Evolutionary conservation across 768 basidiomycete species (phyloP), one percentile per base, ranked within the genome.

Genomic region (Inosperma sp.): DNA sequence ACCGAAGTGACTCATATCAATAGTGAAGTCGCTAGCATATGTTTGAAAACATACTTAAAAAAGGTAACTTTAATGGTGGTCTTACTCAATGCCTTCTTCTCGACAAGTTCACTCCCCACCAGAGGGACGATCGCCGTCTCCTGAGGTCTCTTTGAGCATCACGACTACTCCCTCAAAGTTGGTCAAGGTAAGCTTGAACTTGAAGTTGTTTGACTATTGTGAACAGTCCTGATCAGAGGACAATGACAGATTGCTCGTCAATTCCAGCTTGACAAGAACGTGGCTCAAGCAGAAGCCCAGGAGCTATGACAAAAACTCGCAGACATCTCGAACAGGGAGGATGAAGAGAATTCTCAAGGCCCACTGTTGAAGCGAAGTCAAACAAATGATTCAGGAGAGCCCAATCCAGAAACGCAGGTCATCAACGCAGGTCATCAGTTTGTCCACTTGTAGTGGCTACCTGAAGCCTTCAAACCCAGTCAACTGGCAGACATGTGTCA

Each of bases 171-270:
- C 43, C 6, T 30, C 43, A 14, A 45, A 45, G 19, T 29, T 45
- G 43, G 43, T 45, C 26, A 45, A 45, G 26, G 43, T 45, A 26
- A 45, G 37, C n/a, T n/a, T n/a, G n/a, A n/a, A n/a, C n/a, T n/a
- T 22, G 8, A 10, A 8, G 21, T 8, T 22, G 37, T 40, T 40
- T 17, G 10, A 8, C 17, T 22, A 8, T 8, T 8, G 8, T 9
- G 8, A 39, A 9, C 12, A 14, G 3, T 17, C 3, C 37, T 26
- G 14, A 42, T 46, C 29, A 33, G 8, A 10, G 5, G n/a, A 46
- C 29, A 13, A 14, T 19, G 44, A 33, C 29, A 46, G 44, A 10
- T 21, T n/a, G 44, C 44, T 31, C 31, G 31, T 13, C 12, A 46
- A 7, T 46, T 46, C 22, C 25, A 46, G 44, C 44, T 46, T 16